Base-by-base conservation (phyloP, 2,329 filamentous ascomycete genomes). In the Phoma herbarum region DNA sequence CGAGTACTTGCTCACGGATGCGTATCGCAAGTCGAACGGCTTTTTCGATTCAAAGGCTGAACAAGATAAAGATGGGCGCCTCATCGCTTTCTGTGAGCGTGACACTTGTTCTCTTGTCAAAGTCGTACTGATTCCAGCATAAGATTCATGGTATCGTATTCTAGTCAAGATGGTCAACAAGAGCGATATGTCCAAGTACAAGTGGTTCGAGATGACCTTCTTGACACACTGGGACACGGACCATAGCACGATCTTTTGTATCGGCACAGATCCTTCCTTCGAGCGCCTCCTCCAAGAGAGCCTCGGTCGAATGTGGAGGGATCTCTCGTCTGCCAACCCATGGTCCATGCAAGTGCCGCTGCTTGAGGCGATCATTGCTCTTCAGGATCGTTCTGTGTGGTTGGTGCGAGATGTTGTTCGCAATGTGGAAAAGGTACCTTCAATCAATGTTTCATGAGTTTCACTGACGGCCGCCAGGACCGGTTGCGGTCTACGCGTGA, bases 161-260 rank as follows among this genome's bases (percentile, higher is more conserved):
- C 14, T 64, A 12, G 39, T 64, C 37, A 68, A 68, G 23, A 35
- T 33, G 11, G 39, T 50, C 4, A 14, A 11, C 22, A 14, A 12
- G 4, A 18, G 39, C 11, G 4, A n/a, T 8, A 29, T 23, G 7
- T 41, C 50, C 6, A 56, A 39, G 16, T 68, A 68, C 31, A 54
- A 31, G 0, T 68, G 64, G 64, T 53, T 63, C 23, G 62, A 68
- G 50, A 62, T 68, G 62, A 68, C 64, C 12, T 65, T 68, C 29
- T 61, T 48, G 22, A 60, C 49, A 1, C 56, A 48, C 16, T 68
- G 64, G 64, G 31, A 26, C 11, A 10, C 46, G 2, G 11, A 45
- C 2, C 10, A 31, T 23, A 60, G 52, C 22, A 29, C 26, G 1
- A 35, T 65, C 10, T 44, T 66, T 1, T 66, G 65, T 42, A 61